Evolutionary conservation across 2,329 filamentous ascomycete genomes (phyloP).

Genomic region (Cryphonectria radicalis): DNA sequence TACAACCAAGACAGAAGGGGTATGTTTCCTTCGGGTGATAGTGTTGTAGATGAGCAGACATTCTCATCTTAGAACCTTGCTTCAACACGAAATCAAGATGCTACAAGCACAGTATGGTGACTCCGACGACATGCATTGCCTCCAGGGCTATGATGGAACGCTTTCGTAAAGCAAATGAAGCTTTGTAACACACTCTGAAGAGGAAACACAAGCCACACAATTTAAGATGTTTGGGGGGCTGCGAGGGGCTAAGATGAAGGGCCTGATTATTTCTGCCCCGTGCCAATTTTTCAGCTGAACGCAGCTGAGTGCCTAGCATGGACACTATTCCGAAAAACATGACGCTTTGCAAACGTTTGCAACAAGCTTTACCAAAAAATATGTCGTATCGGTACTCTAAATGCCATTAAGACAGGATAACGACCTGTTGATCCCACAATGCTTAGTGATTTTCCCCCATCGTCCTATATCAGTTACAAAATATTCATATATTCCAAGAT

Average conservation of each 20-base stretch:
- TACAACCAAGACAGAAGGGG: background rate
- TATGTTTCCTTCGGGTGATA: too few species aligned
- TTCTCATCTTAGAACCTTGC: background rate
- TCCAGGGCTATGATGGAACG: background rate
- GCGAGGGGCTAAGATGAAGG: background rate
- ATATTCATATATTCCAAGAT: too few species aligned
- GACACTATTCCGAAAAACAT: too few species aligned
- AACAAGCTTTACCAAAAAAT: accelerated
- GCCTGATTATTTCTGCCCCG: background rate
- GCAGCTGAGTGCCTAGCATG: background rate
- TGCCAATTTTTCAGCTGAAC: background rate
- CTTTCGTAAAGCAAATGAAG: background rate
- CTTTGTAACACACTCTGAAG: background rate
- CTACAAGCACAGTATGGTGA: background rate
- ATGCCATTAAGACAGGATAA: too few species aligned
- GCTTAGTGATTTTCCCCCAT: too few species aligned
- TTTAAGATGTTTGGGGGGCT: background rate
- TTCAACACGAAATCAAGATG: background rate
- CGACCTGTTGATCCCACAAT: too few species aligned
- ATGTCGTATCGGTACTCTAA: too few species aligned
- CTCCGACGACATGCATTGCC: background rate
- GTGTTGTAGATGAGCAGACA: background rate
- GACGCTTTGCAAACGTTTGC: background rate
- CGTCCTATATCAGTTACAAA: too few species aligned
- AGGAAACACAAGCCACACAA: background rate